These are phyloP conservation scores for Euphorbia schlechtendalii DNA, from an alignment of 441 rosid genomes.

Conservation along the genomic window DNA sequence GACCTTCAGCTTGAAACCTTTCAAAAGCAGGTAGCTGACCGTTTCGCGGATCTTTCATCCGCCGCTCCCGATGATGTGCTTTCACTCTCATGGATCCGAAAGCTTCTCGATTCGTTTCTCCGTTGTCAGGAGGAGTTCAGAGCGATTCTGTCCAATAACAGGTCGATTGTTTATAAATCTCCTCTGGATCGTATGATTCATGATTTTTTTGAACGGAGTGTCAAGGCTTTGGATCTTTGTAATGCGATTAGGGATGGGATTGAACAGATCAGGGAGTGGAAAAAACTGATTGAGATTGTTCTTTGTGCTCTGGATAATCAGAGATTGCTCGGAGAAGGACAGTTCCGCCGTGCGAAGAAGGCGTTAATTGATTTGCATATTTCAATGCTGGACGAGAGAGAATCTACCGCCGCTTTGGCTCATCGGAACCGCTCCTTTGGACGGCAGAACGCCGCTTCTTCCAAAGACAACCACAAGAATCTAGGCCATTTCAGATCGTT, in stretches of 20 bases:
- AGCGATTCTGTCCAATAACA: conserved; percentile 31
- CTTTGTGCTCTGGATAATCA: conserved; percentile 48
- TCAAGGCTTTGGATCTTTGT: conserved; percentile 87
- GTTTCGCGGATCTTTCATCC: conserved; percentile 42
- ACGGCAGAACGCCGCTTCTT: conserved; percentile 31
- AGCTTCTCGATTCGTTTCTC: conserved; percentile 58
- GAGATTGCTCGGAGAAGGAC: conserved; percentile 68
- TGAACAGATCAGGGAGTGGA: conserved; percentile 87
- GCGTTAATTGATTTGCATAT: conserved; percentile 67
- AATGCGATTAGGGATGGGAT: conserved; percentile 89
- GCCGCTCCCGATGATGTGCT: conserved; percentile 43
- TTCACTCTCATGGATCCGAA: conserved; percentile 59
- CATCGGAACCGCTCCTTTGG: conserved; percentile 84
- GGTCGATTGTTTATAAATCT: conserved; percentile 23
- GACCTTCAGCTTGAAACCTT: conserved; percentile 55
- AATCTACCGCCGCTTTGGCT: conserved; percentile 33
- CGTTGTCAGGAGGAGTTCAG: conserved; percentile 74
- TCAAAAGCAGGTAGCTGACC: conserved; percentile 50
- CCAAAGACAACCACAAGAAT: conserved; percentile 37
- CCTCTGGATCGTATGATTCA: conserved; percentile 63
- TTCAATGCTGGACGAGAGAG: conserved; percentile 80
- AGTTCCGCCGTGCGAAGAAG: conserved; percentile 77
- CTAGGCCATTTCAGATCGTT: conserved; percentile 67
- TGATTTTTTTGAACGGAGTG: conserved; percentile 67
- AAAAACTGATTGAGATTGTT: conserved; percentile 74